Conservation (phyloP, 2,329 filamentous ascomycete species). For the Aureobasidium melanogenum region DNA sequence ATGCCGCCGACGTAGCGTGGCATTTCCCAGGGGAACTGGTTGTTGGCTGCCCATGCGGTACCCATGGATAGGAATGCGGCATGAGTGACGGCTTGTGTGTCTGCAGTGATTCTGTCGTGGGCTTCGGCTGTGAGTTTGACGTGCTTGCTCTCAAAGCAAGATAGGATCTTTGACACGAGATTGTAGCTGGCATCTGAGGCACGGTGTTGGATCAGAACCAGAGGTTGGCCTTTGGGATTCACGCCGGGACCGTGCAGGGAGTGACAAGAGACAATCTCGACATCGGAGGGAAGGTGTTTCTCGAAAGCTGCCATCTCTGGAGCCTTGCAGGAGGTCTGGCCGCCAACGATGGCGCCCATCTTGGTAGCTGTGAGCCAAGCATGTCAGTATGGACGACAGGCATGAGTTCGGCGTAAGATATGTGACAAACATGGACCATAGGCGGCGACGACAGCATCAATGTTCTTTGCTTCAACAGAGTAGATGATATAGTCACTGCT, state of each 20-base stretch:
- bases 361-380: slow-evolving; percentile 63
- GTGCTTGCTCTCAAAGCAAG: slow-evolving; percentile 74
- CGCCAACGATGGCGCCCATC: slow-evolving; percentile 87
- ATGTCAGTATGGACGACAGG: background rate
- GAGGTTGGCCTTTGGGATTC: slow-evolving; percentile 77
- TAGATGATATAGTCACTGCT: slow-evolving; percentile 98
- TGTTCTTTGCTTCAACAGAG: slow-evolving; percentile 88
- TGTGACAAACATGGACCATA: slow-evolving; percentile 79
- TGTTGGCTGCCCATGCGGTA: slow-evolving; percentile 90
- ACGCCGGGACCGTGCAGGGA: slow-evolving; percentile 91
- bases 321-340: slow-evolving; percentile 96
- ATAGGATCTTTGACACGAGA: slow-evolving; percentile 73
- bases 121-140: slow-evolving; percentile 79
- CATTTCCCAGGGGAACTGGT: slow-evolving; percentile 94
- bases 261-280: slow-evolving; percentile 91
- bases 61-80: slow-evolving; percentile 95
- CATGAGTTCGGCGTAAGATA: background rate
- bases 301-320: slow-evolving; percentile 94
- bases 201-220: slow-evolving; percentile 90
- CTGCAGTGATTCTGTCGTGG: slow-evolving; percentile 94
- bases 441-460: slow-evolving; percentile 75
- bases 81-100: slow-evolving; percentile 96
- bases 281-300: slow-evolving; percentile 73
- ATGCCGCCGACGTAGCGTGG: slow-evolving; percentile 94
- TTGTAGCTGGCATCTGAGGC: slow-evolving; percentile 66